phyloP scores from a whole-genome alignment of 1,284 basidiomycete species.

The Athelia sp. region DNA sequence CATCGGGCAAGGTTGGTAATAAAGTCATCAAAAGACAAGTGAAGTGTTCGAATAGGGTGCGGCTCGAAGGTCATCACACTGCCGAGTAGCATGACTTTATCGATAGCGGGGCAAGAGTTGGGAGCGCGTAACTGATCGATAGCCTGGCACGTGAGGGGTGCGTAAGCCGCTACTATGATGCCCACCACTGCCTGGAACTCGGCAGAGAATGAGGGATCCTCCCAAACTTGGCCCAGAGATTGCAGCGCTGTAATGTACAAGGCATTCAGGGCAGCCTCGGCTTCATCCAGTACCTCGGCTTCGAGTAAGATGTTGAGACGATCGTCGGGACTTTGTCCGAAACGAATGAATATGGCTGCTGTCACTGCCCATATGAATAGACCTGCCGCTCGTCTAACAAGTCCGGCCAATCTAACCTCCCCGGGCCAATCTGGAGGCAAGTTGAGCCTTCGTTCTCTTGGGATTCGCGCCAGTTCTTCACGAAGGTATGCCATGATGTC shows the following conservation, averaged over 20 bases:
- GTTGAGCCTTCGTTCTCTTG: conserved; percentile 16
- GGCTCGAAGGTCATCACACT: no score
- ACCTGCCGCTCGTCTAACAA: conserved; percentile 21
- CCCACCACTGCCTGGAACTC: neutral
- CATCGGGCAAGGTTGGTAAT: no score
- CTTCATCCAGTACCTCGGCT: neutral
- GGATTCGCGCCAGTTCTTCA: conserved; percentile 19
- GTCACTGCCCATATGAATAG: conserved; percentile 32
- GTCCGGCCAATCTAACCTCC: conserved; percentile 8
- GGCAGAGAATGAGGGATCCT: neutral
- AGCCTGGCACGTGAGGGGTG: neutral
- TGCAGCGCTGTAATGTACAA: neutral
- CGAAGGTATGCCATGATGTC: conserved; percentile 24
- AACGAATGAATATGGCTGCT: conserved; percentile 23
- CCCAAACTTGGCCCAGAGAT: neutral
- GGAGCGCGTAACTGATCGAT: neutral
- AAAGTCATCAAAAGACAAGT: no score
- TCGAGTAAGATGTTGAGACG: conserved; percentile 11
- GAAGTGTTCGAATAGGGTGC: no score
- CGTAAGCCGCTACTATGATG: neutral
- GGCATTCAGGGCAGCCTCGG: neutral
- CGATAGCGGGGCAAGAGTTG: no score
- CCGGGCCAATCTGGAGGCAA: conserved; percentile 26
- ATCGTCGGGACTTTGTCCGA: conserved; percentile 24
- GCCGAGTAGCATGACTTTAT: no score